These are phyloP conservation scores for Dendrocalamus sinicus DNA, from an alignment of 176 grass and related monocot species.

Conservation along the genomic window DNA sequence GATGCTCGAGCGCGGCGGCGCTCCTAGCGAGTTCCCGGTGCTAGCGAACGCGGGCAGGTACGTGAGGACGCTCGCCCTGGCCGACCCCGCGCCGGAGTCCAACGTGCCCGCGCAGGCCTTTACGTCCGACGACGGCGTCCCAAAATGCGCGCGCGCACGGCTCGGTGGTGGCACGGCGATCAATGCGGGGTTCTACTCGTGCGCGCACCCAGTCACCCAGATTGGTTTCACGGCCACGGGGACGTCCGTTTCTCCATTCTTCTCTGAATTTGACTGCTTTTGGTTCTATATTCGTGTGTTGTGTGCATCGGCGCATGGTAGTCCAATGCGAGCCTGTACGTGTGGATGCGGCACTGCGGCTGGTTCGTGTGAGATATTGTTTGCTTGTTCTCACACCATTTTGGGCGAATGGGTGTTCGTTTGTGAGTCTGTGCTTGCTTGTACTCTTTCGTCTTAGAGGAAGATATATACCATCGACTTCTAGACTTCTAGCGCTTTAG, in stretches of 20 bases:
- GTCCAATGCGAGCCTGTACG: background rate
- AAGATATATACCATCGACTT: too few relatives aligned
- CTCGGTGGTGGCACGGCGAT: slow-evolving; percentile 67
- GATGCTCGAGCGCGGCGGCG: slow-evolving; percentile 71
- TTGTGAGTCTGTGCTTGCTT: too few relatives aligned
- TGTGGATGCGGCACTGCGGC: background rate
- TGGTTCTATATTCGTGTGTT: background rate
- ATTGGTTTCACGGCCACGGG: slow-evolving; percentile 46
- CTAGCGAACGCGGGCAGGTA: too few relatives aligned
- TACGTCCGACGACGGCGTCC: slow-evolving; percentile 62
- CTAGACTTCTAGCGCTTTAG: too few relatives aligned
- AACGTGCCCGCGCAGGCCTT: slow-evolving; percentile 57
- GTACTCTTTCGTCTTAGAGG: too few relatives aligned
- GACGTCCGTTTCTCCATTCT: slow-evolving; percentile 7
- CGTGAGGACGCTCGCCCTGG: slow-evolving; percentile 61
- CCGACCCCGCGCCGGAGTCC: slow-evolving; percentile 54
- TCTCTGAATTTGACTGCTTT: background rate
- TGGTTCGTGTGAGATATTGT: background rate
- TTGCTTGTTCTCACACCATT: too few relatives aligned
- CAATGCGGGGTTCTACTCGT: slow-evolving; percentile 91
- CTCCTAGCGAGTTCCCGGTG: slow-evolving; percentile 67
- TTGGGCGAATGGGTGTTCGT: too few relatives aligned
- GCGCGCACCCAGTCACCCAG: slow-evolving; percentile 63
- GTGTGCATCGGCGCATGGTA: background rate
- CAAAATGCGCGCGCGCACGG: slow-evolving; percentile 61